Evolutionary conservation across 2,329 filamentous ascomycete species (phyloP).

Genomic region (Cercospora janseana): DNA sequence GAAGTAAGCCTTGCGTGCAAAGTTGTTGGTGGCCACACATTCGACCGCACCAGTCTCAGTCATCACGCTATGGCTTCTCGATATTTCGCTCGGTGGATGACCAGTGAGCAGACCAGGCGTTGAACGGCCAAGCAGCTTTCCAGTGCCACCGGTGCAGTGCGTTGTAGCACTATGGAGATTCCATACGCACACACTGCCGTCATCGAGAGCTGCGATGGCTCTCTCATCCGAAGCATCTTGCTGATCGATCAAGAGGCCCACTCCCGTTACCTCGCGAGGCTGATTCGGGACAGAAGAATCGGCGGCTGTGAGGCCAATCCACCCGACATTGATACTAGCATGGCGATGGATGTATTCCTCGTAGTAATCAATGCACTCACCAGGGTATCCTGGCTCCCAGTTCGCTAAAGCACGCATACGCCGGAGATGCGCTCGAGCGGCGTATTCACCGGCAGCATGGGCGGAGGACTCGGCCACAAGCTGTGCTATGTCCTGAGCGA

Average conservation of each 20-base stretch:
- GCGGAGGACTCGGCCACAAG: constrained; percentile 20
- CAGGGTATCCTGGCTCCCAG: constrained; percentile 76
- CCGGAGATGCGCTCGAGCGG: constrained; percentile 23
- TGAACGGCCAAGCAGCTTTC: constrained; percentile 66
- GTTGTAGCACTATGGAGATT: constrained; percentile 48
- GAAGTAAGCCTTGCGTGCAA: constrained; percentile 68
- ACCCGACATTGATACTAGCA: constrained; percentile 69
- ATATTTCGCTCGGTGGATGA: constrained; percentile 49
- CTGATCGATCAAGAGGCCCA: constrained; percentile 62
- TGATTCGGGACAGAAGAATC: constrained; percentile 44
- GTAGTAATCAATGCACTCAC: constrained; percentile 78
- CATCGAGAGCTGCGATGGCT: constrained; percentile 75
- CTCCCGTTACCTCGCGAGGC: constrained; percentile 66
- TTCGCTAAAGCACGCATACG: constrained; percentile 63
- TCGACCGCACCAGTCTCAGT: constrained; percentile 73
- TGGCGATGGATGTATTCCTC: constrained; percentile 83
- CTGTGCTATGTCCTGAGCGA: constrained; percentile 29
- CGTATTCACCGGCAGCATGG: constrained; percentile 21
- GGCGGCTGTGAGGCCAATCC: constrained; percentile 64
- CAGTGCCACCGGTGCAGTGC: constrained; percentile 36
- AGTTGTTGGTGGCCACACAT: constrained; percentile 75
- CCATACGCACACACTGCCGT: constrained; percentile 87
- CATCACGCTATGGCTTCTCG: constrained; percentile 55
- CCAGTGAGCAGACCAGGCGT: constrained; percentile 64
- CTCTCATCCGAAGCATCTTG: constrained; percentile 56